Percentiles rank a stretch among this genome's conserved stretches.
phyloP scores from a whole-genome alignment of 805 yeast species.

The Hemisphaericaspora nanyangensis region DNA sequence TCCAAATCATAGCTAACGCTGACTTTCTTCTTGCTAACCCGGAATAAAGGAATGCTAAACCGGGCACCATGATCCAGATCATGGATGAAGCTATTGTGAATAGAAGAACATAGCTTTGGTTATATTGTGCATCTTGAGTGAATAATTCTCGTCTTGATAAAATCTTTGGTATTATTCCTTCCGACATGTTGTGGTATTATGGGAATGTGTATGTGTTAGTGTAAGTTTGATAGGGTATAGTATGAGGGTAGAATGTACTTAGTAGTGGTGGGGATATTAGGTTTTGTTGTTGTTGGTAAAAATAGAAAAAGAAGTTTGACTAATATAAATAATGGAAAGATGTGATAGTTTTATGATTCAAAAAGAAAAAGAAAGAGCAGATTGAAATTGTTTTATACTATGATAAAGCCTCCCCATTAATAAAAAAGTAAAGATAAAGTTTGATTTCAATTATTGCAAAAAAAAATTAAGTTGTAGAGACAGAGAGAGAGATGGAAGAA shows the following conservation, averaged over 20 bases:
- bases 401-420: background rate
- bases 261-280: no score
- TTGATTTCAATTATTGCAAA: no score
- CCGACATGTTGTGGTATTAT: background rate
- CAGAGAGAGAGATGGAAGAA: no score
- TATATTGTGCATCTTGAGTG: conserved; percentile 30
- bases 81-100: conserved; percentile 61
- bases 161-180: conserved; percentile 6
- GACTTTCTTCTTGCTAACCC: conserved; percentile 88
- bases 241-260: no score
- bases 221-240: no score
- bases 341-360: no score
- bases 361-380: background rate
- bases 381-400: background rate
- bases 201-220: background rate
- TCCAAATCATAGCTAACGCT: conserved; percentile 85
- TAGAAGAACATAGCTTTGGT: conserved; percentile 28
- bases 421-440: no score
- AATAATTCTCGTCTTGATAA: conserved; percentile 31
- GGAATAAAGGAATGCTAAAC: conserved; percentile 86
- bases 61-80: conserved; percentile 92
- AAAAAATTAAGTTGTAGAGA: no score
- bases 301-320: no score
- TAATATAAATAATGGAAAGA: no score
- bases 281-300: no score